These are phyloP conservation scores for Candida hispaniensis DNA, from an alignment of 805 yeast genomes.

Conservation along the genomic window DNA sequence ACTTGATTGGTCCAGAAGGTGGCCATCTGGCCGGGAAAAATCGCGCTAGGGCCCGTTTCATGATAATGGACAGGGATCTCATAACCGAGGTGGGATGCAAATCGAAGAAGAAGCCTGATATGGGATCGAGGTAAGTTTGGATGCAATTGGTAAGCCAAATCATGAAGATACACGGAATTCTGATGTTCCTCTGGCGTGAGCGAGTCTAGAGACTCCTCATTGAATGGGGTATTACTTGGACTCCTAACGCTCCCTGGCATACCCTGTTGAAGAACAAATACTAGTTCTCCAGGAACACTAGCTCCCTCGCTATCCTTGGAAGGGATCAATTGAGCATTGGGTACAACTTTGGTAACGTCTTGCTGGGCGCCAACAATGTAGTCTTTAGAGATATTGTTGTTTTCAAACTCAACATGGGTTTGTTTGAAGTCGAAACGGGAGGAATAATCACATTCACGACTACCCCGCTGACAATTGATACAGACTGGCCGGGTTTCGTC, in stretches of 20 bases:
- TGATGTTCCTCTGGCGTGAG: neutral
- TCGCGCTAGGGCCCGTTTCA: too few species aligned
- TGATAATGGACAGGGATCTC: conserved; percentile 13
- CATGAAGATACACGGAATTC: neutral
- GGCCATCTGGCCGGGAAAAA: too few species aligned
- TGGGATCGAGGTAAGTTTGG: conserved; percentile 7
- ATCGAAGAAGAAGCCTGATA: conserved; percentile 8
- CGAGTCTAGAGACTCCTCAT: too few species aligned
- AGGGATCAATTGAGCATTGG: conserved; percentile 8
- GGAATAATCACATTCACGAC: conserved; percentile 15
- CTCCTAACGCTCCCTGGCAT: too few species aligned
- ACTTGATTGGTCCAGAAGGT: conserved; percentile 10
- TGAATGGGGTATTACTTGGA: neutral
- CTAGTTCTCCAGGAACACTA: conserved; percentile 12
- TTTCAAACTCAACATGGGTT: conserved; percentile 15
- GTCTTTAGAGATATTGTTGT: conserved; percentile 13
- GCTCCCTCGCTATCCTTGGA: conserved; percentile 5
- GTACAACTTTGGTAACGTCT: conserved; percentile 5
- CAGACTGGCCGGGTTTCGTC: conserved; percentile 80
- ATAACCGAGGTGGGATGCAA: conserved; percentile 13
- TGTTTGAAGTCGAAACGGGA: conserved; percentile 16
- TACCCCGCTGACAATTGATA: conserved; percentile 47
- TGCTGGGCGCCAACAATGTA: conserved; percentile 13
- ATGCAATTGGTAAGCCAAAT: conserved; percentile 1
- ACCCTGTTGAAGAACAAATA: neutral